Evolutionary conservation across 2,329 filamentous ascomycete genomes (phyloP), one percentile per base, ranked within the genome.

Genomic region (Trichoderma sp.): DNA sequence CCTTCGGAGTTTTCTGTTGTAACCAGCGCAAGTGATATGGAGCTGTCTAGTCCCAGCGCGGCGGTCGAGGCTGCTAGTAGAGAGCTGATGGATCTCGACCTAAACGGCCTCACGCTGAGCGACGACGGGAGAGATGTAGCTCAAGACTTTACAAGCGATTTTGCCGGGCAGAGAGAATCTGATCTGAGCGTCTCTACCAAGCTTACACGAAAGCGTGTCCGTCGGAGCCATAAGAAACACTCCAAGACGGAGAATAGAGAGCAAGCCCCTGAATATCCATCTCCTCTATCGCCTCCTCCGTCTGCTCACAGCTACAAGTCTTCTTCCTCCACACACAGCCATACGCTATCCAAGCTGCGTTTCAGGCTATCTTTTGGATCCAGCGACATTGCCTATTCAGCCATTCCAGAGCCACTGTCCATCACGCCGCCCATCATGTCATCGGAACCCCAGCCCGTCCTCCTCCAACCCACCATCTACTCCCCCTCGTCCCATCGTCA

Each of bases 391-490:
- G 68, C 72, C 48, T 73, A 73, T 7, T 72, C 75, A 12, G 67
- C 71, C 37, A 73, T 76, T 9, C 75, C 78, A 5, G 61, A 76
- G n/a, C 74, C 77, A 32, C 71, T 75, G 17, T 70, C 78, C 50
- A 71, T 86, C 75, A 81, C 82, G 2, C 79, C 83, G 3, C 86
- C 85, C 22, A 83, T 86, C 64, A 80, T 86, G 52, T 74, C 79
- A 64, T 76, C 79, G n/a, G 79, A 81, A 29, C 82, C 83, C 10
- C 81, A 83, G 67, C 84, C 84, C 2, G 80, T 85, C 29, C 80
- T 89, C 5, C 80, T 89, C 9, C 86, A 86, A 72, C 85, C 87
- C 2, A 84, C 84, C 13, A 83, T 86, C 37, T 89, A 89, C 74
- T 80, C 87, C 70, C 84, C 86, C 42, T 70, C 70, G 29, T 69